Conservation (phyloP, 805 yeast genomes). For the Jamesozyma gamospora region DNA sequence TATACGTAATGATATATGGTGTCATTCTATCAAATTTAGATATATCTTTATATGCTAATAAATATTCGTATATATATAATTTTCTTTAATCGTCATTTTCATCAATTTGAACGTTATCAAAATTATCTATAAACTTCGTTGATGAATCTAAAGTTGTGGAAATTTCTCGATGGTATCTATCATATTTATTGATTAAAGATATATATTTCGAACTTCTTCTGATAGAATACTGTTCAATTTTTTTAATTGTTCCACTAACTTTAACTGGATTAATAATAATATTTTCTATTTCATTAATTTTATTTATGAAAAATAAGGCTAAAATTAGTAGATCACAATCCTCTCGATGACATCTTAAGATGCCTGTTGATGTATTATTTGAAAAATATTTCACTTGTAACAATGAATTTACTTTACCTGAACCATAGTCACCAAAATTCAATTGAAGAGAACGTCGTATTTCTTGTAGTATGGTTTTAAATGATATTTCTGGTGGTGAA, state of each 20-base stretch:
- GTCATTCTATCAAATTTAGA: too few relatives aligned
- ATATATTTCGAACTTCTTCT: constrained; percentile 28
- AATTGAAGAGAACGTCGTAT: constrained; percentile 47
- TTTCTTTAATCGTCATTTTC: not conserved
- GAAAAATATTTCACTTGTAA: constrained; percentile 71
- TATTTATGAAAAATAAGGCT: constrained; percentile 49
- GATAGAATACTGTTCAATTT: constrained; percentile 65
- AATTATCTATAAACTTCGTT: constrained; percentile 6
- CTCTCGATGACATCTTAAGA: constrained; percentile 63
- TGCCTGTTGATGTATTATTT: constrained; percentile 72
- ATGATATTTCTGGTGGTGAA: constrained; percentile 39
- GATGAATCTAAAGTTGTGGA: too few relatives aligned
- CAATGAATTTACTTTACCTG: constrained; percentile 51
- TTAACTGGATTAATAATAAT: constrained; percentile 54
- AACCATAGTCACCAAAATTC: constrained; percentile 72
- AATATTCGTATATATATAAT: not conserved
- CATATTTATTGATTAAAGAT: constrained; percentile 8
- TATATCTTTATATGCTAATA: too few relatives aligned
- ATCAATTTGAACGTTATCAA: constrained; percentile 3
- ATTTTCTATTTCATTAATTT: constrained; percentile 37
- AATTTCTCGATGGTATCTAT: not conserved
- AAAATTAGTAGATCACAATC: constrained; percentile 53
- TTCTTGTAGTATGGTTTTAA: constrained; percentile 41
- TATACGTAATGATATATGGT: too few relatives aligned
- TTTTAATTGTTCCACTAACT: constrained; percentile 80